These are phyloP conservation scores for Tolypocladium amazonense DNA, from an alignment of 2,329 filamentous ascomycete species.

Conservation along the genomic window DNA sequence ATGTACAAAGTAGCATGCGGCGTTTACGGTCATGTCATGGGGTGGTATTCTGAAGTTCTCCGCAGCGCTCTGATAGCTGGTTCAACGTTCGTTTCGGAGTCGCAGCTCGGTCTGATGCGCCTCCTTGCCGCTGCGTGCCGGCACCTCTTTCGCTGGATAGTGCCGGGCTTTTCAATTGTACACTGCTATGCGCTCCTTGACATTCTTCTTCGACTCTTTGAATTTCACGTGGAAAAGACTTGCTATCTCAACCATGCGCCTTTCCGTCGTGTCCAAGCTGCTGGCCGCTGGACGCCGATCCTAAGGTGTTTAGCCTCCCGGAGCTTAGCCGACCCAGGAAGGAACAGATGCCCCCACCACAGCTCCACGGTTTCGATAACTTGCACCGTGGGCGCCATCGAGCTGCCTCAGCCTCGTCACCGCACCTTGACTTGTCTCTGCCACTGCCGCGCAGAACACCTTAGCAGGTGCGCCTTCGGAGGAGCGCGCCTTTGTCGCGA, in stretches of 20 bases:
- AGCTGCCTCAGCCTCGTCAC: neutral
- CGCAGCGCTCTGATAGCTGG: neutral
- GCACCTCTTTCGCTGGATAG: neutral
- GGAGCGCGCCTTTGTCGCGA: conserved; percentile 2
- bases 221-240: neutral
- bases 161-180: neutral
- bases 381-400: neutral
- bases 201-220: neutral
- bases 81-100: neutral
- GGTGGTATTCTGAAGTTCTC: neutral
- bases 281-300: neutral
- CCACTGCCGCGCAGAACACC: neutral
- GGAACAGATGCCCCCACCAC: neutral
- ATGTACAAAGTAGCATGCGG: neutral
- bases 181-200: neutral
- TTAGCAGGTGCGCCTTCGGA: neutral
- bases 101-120: neutral
- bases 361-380: neutral
- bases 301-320: neutral
- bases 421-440: neutral
- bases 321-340: neutral
- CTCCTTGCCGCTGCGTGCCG: neutral
- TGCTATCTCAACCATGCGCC: neutral
- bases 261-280: neutral
- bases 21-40: neutral